phyloP scores from a whole-genome alignment of 495 filamentous ascomycete genomes.

The Thermothielavioides terrestris region DNA sequence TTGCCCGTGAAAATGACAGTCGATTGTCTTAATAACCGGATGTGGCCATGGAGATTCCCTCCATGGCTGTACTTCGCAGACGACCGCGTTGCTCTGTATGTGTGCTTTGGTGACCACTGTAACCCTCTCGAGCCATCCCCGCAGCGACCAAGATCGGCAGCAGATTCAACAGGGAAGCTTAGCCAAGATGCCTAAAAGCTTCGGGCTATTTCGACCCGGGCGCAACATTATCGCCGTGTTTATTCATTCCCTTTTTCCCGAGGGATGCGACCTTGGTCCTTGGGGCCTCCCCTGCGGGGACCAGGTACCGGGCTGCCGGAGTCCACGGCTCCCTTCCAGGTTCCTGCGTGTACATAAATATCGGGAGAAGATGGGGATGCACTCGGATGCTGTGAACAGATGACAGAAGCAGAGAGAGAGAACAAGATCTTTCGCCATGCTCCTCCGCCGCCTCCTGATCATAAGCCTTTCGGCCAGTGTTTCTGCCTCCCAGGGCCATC shows the following conservation, averaged over 20 bases:
- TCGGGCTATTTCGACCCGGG: constrained; percentile 5
- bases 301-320: constrained; percentile 1
- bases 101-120: too few relatives aligned
- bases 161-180: not conserved
- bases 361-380: too few relatives aligned
- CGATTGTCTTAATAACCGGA: too few relatives aligned
- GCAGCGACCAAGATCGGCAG: constrained; percentile 8
- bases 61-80: too few relatives aligned
- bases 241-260: constrained; percentile 13
- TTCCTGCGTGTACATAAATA: too few relatives aligned
- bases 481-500: constrained; percentile 5
- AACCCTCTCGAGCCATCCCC: too few relatives aligned
- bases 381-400: not conserved
- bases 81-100: too few relatives aligned
- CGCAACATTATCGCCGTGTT: not conserved
- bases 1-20: too few relatives aligned
- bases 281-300: constrained; percentile 8
- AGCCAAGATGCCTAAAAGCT: not conserved
- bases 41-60: too few relatives aligned
- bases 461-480: constrained; percentile 5
- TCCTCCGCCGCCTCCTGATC: constrained; percentile 1
- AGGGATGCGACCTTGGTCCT: constrained; percentile 7
- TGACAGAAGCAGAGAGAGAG: not conserved
- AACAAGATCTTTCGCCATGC: not conserved
- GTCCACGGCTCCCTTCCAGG: not conserved